Percentiles rank a stretch among this genome's conserved stretches.
These are phyloP conservation scores for Boletus rubropictus DNA, from an alignment of 768 basidiomycete species.

Conservation along the genomic window DNA sequence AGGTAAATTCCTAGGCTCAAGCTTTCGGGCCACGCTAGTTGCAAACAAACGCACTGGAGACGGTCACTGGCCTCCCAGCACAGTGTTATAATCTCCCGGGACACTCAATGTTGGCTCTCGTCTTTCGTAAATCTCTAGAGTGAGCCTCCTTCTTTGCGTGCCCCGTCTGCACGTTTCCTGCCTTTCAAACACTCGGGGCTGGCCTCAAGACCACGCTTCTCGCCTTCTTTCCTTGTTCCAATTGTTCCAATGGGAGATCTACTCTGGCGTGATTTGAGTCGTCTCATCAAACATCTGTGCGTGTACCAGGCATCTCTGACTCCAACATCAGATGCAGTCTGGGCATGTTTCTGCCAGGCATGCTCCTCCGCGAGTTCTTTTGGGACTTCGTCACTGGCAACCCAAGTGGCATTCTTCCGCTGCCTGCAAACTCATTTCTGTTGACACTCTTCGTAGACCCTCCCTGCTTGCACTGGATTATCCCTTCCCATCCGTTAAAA, in stretches of 20 bases:
- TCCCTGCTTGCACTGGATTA: conserved; percentile 66
- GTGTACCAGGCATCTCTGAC: conserved; percentile 29
- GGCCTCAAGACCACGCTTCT: conserved; percentile 17
- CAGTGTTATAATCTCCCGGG: neutral
- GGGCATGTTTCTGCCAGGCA: conserved; percentile 77
- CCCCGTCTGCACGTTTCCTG: neutral
- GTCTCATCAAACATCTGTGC: conserved; percentile 67
- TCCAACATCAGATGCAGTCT: conserved; percentile 55
- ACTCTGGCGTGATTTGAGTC: conserved; percentile 75
- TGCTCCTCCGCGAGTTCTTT: conserved; percentile 90
- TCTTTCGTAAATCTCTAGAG: neutral
- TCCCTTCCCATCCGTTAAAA: conserved; percentile 56
- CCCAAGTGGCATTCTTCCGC: conserved; percentile 54
- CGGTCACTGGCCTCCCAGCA: neutral
- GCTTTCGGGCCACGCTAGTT: neutral
- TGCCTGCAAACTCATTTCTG: neutral
- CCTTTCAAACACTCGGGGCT: conserved; percentile 2
- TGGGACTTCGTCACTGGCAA: conserved; percentile 90
- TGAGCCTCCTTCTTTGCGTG: neutral
- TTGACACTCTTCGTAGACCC: conserved; percentile 40
- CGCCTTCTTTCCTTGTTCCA: neutral
- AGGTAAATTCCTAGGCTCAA: neutral
- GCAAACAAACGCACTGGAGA: conserved; percentile 5
- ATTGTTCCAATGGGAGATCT: conserved; percentile 62
- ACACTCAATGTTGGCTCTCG: too few relatives aligned